Base-by-base conservation (phyloP, 1,284 basidiomycete genomes). In the Malassezia vespertilionis region DNA sequence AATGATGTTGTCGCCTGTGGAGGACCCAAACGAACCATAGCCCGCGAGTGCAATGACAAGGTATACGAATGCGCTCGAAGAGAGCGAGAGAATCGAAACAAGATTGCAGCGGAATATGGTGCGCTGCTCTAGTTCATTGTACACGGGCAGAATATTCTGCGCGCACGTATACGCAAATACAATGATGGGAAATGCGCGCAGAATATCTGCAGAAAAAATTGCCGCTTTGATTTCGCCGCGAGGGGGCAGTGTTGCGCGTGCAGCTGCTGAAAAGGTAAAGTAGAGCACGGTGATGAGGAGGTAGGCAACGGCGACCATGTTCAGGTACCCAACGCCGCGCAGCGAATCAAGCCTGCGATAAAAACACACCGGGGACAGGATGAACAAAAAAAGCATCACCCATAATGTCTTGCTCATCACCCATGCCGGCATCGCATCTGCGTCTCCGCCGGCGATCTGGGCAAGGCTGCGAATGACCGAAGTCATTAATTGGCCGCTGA, bases 21-120 rank as follows among this genome's bases (percentile, higher is more conserved):
- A 82, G 36, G 82, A 81, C 2, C 93, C 93, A 71, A 99, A 99
- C 0, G 91, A 95, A 33, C 95, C 75, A 71, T 97, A 97, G 0
- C 93, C 93, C 58, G 91, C 81, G 12, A 63, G 56, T 4, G 60
- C 68, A 2, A 71, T 62, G 30, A 68, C 55, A 23, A 64, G 46
- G 21, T 71, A 73, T 2, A 69, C 61, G 17, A 54, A 4, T 0
- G 59, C 70, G 1, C 66, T 69, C 1, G 59, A 77, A 11, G 88
- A 87, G 58, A 99, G 89, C 3, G 87, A 85, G 0, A 81, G 76
- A 7, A 80, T 80, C 47, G 95, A 84, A 46, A 93, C 80, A n/a
- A 79, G 75, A 69, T 93, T 91, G 78, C 95, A 83, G 31, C 85
- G 78, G 35, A 72, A 63, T 69, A 95, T 87, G 1, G 80, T 80